These are phyloP conservation scores for Helicocarpus griseus DNA, from an alignment of 2,329 filamentous ascomycete species.

Conservation along the genomic window DNA sequence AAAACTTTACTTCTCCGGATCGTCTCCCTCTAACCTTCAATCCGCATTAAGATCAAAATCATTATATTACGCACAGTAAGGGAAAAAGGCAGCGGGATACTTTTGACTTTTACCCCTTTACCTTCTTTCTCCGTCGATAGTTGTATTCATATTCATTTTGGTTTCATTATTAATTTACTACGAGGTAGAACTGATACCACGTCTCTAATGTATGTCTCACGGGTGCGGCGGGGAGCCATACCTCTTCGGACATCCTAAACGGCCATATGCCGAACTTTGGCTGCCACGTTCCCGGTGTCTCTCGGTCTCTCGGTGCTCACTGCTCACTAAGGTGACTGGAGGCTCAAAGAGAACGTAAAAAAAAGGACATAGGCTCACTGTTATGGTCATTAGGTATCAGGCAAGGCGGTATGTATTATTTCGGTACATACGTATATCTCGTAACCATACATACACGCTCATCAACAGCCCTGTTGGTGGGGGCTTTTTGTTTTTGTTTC, in stretches of 20 bases:
- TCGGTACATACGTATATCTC: background rate
- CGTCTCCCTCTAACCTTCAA: background rate
- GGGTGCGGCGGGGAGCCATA: background rate
- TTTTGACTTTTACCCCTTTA: too few relatives aligned
- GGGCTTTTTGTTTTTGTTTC: background rate
- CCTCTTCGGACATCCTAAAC: background rate
- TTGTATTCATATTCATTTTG: too few relatives aligned
- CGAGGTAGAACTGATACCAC: background rate
- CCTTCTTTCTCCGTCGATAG: too few relatives aligned
- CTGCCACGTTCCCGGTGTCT: slow-evolving; percentile 1
- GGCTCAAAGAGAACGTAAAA: background rate
- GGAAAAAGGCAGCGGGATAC: too few relatives aligned
- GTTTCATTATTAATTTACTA: background rate
- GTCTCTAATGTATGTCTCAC: background rate
- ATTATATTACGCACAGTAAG: too few relatives aligned
- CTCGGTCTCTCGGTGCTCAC: too few relatives aligned
- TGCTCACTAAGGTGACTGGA: background rate
- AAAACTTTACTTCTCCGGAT: background rate
- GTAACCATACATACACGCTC: background rate
- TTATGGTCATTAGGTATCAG: background rate
- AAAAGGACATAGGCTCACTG: background rate
- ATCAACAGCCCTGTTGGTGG: background rate
- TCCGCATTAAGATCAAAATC: too few relatives aligned
- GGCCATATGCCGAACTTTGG: too few relatives aligned
- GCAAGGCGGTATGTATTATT: background rate